A percentile compares a stretch with the other conserved stretches of the same genome.
Evolutionary conservation across 1,284 basidiomycete species (phyloP).

Genomic region (Sparassis latifolia): DNA sequence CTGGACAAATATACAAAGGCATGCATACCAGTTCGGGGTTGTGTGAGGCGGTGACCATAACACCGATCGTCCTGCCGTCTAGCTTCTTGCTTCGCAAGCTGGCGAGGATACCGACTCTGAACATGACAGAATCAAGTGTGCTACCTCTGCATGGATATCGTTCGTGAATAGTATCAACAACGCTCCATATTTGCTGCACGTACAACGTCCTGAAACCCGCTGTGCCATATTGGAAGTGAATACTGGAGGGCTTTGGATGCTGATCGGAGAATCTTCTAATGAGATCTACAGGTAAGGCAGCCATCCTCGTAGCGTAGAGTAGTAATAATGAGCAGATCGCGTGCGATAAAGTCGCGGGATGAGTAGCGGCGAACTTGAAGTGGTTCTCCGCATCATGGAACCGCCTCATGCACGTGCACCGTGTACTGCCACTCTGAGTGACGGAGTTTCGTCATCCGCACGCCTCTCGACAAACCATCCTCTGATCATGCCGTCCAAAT

Average conservation of each 20-base stretch:
- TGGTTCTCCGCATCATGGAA: not conserved
- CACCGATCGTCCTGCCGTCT: slow-evolving; percentile 87
- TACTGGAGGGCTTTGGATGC: slow-evolving; percentile 57
- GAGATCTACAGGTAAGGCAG: slow-evolving; percentile 33
- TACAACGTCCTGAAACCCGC: slow-evolving; percentile 93
- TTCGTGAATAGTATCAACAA: not conserved
- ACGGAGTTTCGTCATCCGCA: no score
- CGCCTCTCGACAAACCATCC: no score
- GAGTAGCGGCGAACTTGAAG: no score
- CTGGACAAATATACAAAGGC: no score
- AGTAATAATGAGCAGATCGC: no score
- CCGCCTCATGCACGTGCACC: not conserved
- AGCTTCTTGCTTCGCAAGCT: slow-evolving; percentile 86
- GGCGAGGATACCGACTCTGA: slow-evolving; percentile 89
- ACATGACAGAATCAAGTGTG: slow-evolving; percentile 87
- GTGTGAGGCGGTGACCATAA: slow-evolving; percentile 99
- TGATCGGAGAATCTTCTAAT: slow-evolving; percentile 46
- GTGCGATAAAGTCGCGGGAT: no score
- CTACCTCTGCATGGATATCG: slow-evolving; percentile 47
- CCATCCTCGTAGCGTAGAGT: slow-evolving; percentile 27
- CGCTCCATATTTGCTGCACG: slow-evolving; percentile 27
- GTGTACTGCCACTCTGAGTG: not conserved
- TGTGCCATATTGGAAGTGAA: slow-evolving; percentile 85
- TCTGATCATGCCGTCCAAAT: slow-evolving; percentile 39
- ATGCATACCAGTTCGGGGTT: slow-evolving; percentile 85